Evolutionary conservation across 192 early-diverging fungal species (phyloP).

Genomic region (Coemansia sp.): DNA sequence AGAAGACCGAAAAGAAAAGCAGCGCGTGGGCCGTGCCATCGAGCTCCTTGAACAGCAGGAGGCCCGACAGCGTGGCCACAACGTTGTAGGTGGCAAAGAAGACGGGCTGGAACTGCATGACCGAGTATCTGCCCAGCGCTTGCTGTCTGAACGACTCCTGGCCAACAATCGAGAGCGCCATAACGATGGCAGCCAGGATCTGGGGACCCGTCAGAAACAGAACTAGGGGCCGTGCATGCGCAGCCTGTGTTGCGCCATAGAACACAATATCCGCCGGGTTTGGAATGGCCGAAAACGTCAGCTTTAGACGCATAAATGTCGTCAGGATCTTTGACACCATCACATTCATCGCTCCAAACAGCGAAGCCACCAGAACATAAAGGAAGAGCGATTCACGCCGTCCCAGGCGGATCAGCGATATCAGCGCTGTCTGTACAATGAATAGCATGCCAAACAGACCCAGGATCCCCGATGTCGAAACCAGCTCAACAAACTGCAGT

Average conservation of each 20-base stretch:
- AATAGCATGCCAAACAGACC: slow-evolving; percentile 22
- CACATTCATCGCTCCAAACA: slow-evolving; percentile 55
- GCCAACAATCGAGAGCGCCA: slow-evolving; percentile 44
- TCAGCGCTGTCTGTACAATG: slow-evolving; percentile 24
- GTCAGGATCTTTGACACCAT: slow-evolving; percentile 54
- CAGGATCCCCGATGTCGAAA: slow-evolving; percentile 40
- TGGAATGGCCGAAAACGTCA: slow-evolving; percentile 27
- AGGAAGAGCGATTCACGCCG: slow-evolving; percentile 33
- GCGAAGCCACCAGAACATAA: slow-evolving; percentile 40
- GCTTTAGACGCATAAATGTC: slow-evolving; percentile 33
- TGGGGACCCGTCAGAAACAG: slow-evolving; percentile 25
- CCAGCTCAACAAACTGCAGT: slow-evolving; percentile 37
- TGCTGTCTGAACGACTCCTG: slow-evolving; percentile 54
- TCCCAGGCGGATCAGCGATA: slow-evolving; percentile 24
- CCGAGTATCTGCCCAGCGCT: slow-evolving; percentile 51
- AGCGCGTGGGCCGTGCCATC: slow-evolving; percentile 30
- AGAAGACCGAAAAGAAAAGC: slow-evolving; percentile 38
- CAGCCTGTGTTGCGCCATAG: slow-evolving; percentile 32
- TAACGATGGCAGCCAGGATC: slow-evolving; percentile 21
- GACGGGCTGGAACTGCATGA: slow-evolving; percentile 55
- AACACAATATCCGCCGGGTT: slow-evolving; percentile 45
- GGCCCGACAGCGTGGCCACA: slow-evolving; percentile 40
- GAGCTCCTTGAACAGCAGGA: slow-evolving; percentile 51
- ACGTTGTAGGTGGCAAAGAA: slow-evolving; percentile 56
- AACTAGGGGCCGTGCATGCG: slow-evolving; percentile 10